Conservation (phyloP, 441 rosid genomes). For the Melastoma candidum region DNA sequence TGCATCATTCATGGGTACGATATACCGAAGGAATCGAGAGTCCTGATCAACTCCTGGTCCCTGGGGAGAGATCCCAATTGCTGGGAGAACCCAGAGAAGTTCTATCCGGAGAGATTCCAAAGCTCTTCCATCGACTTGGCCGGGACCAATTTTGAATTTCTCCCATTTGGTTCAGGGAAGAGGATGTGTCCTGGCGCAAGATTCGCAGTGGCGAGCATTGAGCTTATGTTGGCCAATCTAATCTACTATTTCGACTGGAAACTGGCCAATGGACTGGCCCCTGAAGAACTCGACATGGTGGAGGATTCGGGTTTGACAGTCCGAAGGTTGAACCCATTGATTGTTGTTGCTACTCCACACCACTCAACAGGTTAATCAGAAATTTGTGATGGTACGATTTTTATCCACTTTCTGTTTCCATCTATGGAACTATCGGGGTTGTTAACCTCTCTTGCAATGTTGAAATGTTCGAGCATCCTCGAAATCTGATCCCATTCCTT, state of each 20-base stretch:
- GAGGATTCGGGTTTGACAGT: not conserved
- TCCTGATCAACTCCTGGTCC: slow-evolving; percentile 3
- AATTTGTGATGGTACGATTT: not conserved
- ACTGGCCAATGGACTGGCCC: slow-evolving; percentile 4
- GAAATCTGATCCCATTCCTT: too few species aligned
- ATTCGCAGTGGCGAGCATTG: slow-evolving; percentile 2
- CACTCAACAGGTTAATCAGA: not conserved
- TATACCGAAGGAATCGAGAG: not conserved
- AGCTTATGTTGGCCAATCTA: slow-evolving; percentile 13
- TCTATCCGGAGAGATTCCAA: slow-evolving; percentile 7
- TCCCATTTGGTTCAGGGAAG: slow-evolving; percentile 9
- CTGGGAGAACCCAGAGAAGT: slow-evolving; percentile 9
- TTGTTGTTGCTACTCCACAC: too few species aligned
- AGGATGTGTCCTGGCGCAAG: slow-evolving; percentile 4
- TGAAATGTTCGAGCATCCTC: too few species aligned
- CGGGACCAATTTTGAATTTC: slow-evolving; percentile 10
- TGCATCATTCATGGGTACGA: not conserved
- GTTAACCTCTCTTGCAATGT: too few species aligned
- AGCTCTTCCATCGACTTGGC: slow-evolving; percentile 9
- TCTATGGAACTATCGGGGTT: too few species aligned
- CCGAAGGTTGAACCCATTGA: too few species aligned
- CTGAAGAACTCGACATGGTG: slow-evolving; percentile 8
- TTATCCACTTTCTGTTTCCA: not conserved
- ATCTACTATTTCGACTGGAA: slow-evolving; percentile 10
- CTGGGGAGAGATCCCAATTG: slow-evolving; percentile 4